Base-by-base conservation (phyloP, 495 filamentous ascomycete species). In the Neurospora sp. region DNA sequence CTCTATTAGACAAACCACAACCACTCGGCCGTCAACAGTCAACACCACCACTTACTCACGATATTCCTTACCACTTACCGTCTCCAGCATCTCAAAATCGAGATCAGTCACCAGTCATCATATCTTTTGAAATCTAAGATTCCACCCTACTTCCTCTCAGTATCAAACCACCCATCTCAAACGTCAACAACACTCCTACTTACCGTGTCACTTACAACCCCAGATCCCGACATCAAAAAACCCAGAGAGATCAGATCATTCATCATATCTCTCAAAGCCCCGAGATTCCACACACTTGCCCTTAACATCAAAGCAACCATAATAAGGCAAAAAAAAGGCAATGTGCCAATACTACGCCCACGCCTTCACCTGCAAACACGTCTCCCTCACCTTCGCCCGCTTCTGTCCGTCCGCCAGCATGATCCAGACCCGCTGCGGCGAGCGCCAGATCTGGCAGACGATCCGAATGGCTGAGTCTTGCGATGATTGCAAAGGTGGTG, bases 261-360 rank as follows among this genome's bases (percentile, higher is more conserved):
- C 21, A 28, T 54, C 21, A 24, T 54, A 54, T 13, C 45, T 13
- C 21, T 54, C 21, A 21, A 45, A 40, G 5, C 0, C 2, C 39
- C 5, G 1, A 19, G 15, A 17, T 39, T 39, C 5, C 15, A 42
- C 13, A 42, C 40, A 42, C 6, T 19, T 42, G 39, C 69, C 37
- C 71, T 21, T 45, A n/a, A 6, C n/a, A 28, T n/a, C 37, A 54
- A 37, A 70, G 10, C 24, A 48, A 36, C 39, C 39, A 31, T 69
- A 39, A 11, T 19, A 42, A 42, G 17, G 39, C 5, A 40, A 70
- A 40, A 71, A 69, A 36, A 66, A 39, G 5, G n/a, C 73, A 76
- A 82, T 82, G 80, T 82, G 80, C 62, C 72, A 76, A 21, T 82
- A 82, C 73, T 81, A 82, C 76, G 79, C 79, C 73, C 78, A 81